Conservation (phyloP, 2,329 filamentous ascomycete genomes). For the Aspergillus aculeatus region DNA sequence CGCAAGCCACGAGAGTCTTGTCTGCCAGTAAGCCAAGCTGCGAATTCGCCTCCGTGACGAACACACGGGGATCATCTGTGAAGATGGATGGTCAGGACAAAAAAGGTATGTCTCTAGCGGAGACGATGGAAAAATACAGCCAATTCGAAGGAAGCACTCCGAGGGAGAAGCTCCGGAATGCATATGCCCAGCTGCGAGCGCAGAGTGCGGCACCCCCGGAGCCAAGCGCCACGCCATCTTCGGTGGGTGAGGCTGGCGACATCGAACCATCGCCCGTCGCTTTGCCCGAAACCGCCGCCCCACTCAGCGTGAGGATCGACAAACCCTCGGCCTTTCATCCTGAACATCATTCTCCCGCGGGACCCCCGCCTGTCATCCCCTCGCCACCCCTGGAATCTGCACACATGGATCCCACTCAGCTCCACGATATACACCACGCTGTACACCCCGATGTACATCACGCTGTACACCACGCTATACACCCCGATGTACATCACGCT, state of each 20-base stretch:
- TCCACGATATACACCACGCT: conserved; percentile 5
- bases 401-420: conserved; percentile 24
- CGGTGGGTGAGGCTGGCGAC: conserved; percentile 40
- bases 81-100: conserved; percentile 25
- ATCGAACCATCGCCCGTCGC: conserved; percentile 35
- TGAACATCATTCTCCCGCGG: conserved; percentile 22
- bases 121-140: conserved; percentile 27
- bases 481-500: neutral
- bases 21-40: neutral
- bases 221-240: conserved; percentile 43
- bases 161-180: conserved; percentile 33
- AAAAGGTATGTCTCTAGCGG: conserved; percentile 19
- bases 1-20: neutral
- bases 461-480: neutral
- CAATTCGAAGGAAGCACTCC: conserved; percentile 30
- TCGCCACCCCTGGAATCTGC: conserved; percentile 29
- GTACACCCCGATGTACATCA: too few species aligned
- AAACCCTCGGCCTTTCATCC: conserved; percentile 18
- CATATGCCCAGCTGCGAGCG: conserved; percentile 30
- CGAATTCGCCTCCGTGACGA: neutral
- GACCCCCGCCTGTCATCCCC: conserved; percentile 23
- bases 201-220: conserved; percentile 20
- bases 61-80: neutral
- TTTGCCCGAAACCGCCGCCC: conserved; percentile 30
- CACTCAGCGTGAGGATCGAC: conserved; percentile 39